Base-by-base conservation (phyloP, 345 rosid genomes). In the Eucalyptus rudis region DNA sequence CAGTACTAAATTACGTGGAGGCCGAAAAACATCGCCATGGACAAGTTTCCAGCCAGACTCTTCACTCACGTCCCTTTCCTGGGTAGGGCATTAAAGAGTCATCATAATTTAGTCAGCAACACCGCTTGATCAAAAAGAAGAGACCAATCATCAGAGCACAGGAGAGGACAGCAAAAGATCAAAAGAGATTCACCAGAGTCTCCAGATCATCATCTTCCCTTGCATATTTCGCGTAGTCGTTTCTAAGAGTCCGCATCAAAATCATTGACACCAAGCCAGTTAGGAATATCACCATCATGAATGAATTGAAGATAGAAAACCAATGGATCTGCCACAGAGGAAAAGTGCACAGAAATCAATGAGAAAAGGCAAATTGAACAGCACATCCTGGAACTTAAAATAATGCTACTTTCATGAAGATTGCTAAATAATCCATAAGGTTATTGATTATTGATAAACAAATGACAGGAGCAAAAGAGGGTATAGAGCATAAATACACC, bases 31-130 rank as follows among this genome's bases (percentile, higher is more conserved):
- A 95, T 97, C 99, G 3, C 99, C 99, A 88, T 97, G 99, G 88
- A 97, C 99, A 92, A 97, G 98, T 92, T 97, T 97, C 99, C 99
- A 97, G 86, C 99, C 99, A 89, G 99, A 95, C 92, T 97, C 99
- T 93, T 97, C 99, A 90, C 96, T 96, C 88, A 95, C 99, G 93
- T 97, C 99, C 88, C 99, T 95, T 94, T 97, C 99, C 99, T 97
- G 94, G 19, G 87, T 83, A 86, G 84, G 86, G 51, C 49, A 33
- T 22, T 22, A 81, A 88, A 80, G 83, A 33, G 29, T 88, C 33
- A 89, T 86, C 54, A 86, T 25, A 89, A 71, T 33, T 88, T 49
- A 76, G 84, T 76, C 84, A 76, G 84, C 29, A 22, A 76, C 14
- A 11, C 47, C 7, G 15, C 76, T 45, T 56, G 43, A 49, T 88